Evolutionary conservation across 202 grass and related monocot genomes (phyloP), one percentile per base, ranked within the genome.

Genomic region (Dendrocalamus latiflorus): DNA sequence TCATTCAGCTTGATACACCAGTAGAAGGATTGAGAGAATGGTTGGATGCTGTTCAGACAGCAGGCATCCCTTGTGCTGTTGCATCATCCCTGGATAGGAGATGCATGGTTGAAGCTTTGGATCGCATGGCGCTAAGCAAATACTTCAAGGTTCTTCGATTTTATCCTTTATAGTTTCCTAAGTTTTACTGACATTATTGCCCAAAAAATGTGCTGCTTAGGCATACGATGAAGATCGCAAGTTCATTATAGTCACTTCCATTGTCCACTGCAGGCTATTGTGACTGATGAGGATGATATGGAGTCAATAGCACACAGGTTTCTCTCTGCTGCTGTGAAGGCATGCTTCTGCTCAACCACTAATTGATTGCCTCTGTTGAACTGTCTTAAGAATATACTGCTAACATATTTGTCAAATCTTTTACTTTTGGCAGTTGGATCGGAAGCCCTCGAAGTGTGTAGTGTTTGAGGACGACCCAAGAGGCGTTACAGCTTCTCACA

Each of bases 381-480:
- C 22, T 68, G 8, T 78, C 13, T 6, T 42, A 25, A 5, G 3
- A 67, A 70, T 79, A n/a, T 65, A 47, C 7, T 14, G 18, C 11
- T 84, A 5, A 83, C 33, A 56, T 68, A 6, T 74, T 36, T 78
- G 54, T 55, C 21, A 42, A 44, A 76, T 20, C 22, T 33, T 81
- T 1, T 59, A 63, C 58, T 72, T 41, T 44, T 81, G 2, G 17
- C 86, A 99, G 96, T 73, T 99, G 91, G 96, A 99, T 43, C 86
- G 96, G 55, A 99, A 99, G 74, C 96, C 93, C 9, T 92, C 93
- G 8, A 99, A 88, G 80, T 99, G 96, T 53, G 88, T 99, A 26
- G 96, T 99, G 76, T 99, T 99, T 68, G 96, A 96, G 88, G 96
- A 99, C 43, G 96, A 99, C 48, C 91, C 91, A 13, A 96, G 93